Evolutionary conservation across 1,284 basidiomycete species (phyloP).

Genomic region (Ganoderma sp.): DNA sequence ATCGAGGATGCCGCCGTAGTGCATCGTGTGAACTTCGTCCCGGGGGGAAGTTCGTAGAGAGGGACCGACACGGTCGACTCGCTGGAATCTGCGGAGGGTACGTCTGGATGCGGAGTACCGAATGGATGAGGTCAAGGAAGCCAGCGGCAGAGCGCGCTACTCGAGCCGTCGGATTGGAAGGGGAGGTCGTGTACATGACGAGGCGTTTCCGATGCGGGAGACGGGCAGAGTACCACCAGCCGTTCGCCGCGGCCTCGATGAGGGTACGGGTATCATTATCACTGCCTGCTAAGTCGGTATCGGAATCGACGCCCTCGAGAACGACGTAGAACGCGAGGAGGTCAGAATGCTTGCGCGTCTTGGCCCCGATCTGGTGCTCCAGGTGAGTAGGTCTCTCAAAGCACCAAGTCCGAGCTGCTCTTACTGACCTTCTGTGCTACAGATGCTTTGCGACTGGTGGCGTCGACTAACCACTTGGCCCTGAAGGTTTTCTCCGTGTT

Average conservation of each 20-base stretch:
- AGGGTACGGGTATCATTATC: conserved; percentile 43
- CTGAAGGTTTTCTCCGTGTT: conserved; percentile 20
- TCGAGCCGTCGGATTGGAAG: conserved; percentile 37
- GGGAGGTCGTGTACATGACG: conserved; percentile 43
- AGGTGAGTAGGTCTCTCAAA: background rate
- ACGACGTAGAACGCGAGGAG: conserved; percentile 44
- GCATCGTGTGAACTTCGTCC: conserved; percentile 32
- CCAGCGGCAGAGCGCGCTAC: conserved; percentile 38
- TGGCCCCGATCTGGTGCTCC: conserved; percentile 37
- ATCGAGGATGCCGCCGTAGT: conserved; percentile 40
- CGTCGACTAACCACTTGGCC: conserved; percentile 44
- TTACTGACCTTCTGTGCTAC: conserved; percentile 39
- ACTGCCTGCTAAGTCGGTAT: background rate
- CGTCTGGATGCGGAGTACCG: background rate
- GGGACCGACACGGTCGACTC: background rate
- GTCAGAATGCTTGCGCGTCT: conserved; percentile 33
- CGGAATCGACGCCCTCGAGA: conserved; percentile 29
- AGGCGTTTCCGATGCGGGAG: conserved; percentile 40
- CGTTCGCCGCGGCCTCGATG: conserved; percentile 42
- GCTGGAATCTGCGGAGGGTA: conserved; percentile 18
- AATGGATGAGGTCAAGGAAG: conserved; percentile 40
- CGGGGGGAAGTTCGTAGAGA: conserved; percentile 12
- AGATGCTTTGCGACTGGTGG: conserved; percentile 43
- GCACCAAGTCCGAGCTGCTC: background rate
- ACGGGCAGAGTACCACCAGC: conserved; percentile 46